A percentile compares a stretch with the other conserved stretches of the same genome.
Conservation (phyloP, 2,329 filamentous ascomycete genomes). For the Fusarium stilboides region DNA sequence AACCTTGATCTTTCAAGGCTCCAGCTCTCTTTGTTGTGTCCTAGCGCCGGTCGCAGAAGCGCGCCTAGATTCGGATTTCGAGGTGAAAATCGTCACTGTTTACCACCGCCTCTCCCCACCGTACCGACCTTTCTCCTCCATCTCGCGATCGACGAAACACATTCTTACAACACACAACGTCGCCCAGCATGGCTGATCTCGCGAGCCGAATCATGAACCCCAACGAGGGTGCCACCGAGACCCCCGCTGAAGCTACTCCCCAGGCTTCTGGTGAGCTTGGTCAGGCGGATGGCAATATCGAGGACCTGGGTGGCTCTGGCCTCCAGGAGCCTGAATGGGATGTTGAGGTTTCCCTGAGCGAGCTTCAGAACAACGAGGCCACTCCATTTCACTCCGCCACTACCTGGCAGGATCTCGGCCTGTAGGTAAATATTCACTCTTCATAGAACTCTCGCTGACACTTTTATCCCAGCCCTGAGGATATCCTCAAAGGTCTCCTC, state of each 20-base stretch:
- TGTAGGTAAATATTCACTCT: conserved; percentile 67
- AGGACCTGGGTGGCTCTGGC: conserved; percentile 63
- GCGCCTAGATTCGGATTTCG: conserved; percentile 28
- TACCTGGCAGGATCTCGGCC: conserved; percentile 86
- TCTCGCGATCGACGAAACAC: conserved; percentile 16
- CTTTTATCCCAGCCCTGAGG: conserved; percentile 52
- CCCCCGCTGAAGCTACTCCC: conserved; percentile 38
- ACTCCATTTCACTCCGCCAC: conserved; percentile 90
- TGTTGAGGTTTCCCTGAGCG: conserved; percentile 92
- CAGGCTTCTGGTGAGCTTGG: conserved; percentile 48
- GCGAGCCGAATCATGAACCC: conserved; percentile 68
- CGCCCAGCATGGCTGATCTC: conserved; percentile 62
- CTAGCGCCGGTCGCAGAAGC: conserved; percentile 23
- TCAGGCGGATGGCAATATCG: conserved; percentile 58
- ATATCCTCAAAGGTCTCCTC: conserved; percentile 83
- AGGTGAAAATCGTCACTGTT: conserved; percentile 35
- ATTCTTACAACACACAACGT: conserved; percentile 10
- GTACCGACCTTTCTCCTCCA: conserved; percentile 33
- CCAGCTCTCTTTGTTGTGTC: conserved; percentile 5
- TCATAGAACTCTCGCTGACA: conserved; percentile 13
- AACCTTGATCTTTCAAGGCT: background rate
- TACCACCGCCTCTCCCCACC: conserved; percentile 31
- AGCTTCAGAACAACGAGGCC: conserved; percentile 87
- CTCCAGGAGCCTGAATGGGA: conserved; percentile 83
- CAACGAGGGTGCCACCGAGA: conserved; percentile 49